These are phyloP conservation scores for Yamadazyma olivae DNA, from an alignment of 805 yeast species.

Conservation along the genomic window DNA sequence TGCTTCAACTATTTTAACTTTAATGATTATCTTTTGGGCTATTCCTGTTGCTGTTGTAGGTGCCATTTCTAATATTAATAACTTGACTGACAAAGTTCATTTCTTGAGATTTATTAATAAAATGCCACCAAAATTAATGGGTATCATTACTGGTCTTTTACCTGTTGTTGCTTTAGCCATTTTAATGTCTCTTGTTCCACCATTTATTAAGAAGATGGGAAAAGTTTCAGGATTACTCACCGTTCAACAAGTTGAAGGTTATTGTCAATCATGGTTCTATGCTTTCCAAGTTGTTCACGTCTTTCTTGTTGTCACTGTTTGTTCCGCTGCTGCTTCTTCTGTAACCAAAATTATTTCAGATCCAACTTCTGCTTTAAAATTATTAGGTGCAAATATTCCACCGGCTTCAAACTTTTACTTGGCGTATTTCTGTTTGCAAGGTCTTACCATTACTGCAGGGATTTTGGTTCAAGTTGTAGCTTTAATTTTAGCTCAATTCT, in stretches of 20 bases:
- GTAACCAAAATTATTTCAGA: conserved; percentile 63
- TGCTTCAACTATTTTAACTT: conserved; percentile 62
- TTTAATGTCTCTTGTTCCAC: conserved; percentile 66
- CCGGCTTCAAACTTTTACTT: conserved; percentile 90
- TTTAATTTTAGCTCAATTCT: conserved; percentile 64
- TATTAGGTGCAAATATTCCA: conserved; percentile 78
- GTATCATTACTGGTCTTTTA: conserved; percentile 63
- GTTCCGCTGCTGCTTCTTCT: conserved; percentile 82
- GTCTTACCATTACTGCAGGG: conserved; percentile 75
- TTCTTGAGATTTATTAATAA: conserved; percentile 56
- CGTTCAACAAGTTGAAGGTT: conserved; percentile 66
- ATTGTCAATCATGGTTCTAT: conserved; percentile 85
- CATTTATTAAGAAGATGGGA: conserved; percentile 66
- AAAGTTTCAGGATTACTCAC: conserved; percentile 70
- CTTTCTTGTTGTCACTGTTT: conserved; percentile 76
- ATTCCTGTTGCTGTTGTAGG: conserved; percentile 80
- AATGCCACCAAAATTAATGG: conserved; percentile 52
- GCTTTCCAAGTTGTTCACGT: conserved; percentile 91
- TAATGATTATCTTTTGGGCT: conserved; percentile 66
- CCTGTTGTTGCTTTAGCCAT: conserved; percentile 66
- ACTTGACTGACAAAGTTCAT: conserved; percentile 49
- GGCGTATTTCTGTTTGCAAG: conserved; percentile 76
- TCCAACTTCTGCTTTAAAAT: conserved; percentile 69
- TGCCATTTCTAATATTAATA: conserved; percentile 63
- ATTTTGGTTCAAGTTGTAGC: conserved; percentile 71